Evolutionary conservation across 2,329 filamentous ascomycete genomes (phyloP), one percentile per base, ranked within the genome.

Genomic region (Metarhizium anisopliae): DNA sequence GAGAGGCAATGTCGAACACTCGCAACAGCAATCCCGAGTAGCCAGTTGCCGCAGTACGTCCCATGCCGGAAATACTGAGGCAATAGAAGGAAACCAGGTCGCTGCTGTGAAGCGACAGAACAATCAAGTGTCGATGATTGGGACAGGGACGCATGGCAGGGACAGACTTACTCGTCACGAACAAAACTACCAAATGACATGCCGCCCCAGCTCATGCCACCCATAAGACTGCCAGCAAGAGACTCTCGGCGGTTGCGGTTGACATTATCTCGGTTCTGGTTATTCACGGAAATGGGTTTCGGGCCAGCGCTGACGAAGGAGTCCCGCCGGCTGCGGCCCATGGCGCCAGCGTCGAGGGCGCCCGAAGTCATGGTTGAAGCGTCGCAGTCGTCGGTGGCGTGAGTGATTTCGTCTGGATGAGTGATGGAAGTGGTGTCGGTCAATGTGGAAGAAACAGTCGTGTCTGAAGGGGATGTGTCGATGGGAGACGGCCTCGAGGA

Each of bases 111-210:
- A 45, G 42, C 42, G 42, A 45, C 42, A 20, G 42, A 10, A 1
- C 32, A 7, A 5, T 16, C 4, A 47, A 10, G 43, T 51, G 18
- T 40, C 25, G 32, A 51, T 10, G 5, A 6, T 25, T 25, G 62
- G 64, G 63, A 60, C 58, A 62, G 35, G 3, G 32, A 54, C 25
- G 59, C 56, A 53, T 59, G 57, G 25, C 54, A 58, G 58, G 51
- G 49, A 49, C 45, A 50, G 57, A 77, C 93, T 84, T 84, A 99
- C 94, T 99, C 94, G 75, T 99, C 93, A 71, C 90, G 83, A 72
- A 99, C 94, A 79, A 95, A 97, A 67, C 93, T 97, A 60, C 93
- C 93, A 61, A 97, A 90, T 8, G 93, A 97, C 58, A 96, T 84
- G 61, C 92, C 93, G 68, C 93, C 93, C 92, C 93, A 99, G 73